These are phyloP conservation scores for Monilinia aucupariae DNA, from an alignment of 2,329 filamentous ascomycete genomes.

Conservation along the genomic window DNA sequence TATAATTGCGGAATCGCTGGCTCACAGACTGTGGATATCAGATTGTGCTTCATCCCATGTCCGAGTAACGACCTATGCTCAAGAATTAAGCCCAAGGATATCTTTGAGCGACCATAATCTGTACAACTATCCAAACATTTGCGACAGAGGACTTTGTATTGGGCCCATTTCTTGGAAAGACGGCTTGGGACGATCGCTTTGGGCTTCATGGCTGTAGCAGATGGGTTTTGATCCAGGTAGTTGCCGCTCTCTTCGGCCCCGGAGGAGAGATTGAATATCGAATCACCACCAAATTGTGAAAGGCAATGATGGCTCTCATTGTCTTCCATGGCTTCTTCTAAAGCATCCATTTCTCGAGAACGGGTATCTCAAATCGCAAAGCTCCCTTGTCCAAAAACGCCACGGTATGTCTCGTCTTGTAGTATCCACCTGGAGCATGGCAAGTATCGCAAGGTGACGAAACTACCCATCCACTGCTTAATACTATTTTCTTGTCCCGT, in stretches of 20 bases:
- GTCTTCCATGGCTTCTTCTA: background rate
- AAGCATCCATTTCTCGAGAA: background rate
- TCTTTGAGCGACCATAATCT: background rate
- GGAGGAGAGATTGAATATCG: background rate
- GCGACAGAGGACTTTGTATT: background rate
- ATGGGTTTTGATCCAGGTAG: background rate
- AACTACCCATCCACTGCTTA: background rate
- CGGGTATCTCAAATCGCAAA: slow-evolving; percentile 5
- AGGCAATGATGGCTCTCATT: background rate
- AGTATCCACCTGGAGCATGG: background rate
- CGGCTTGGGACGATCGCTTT: background rate
- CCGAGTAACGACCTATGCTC: too few relatives aligned
- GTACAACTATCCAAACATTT: background rate
- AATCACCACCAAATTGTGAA: background rate
- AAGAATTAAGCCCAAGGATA: background rate
- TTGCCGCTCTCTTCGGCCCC: background rate
- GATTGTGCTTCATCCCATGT: too few relatives aligned
- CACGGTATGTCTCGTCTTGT: background rate
- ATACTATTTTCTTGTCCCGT: background rate
- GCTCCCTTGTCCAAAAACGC: background rate
- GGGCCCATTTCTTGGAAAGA: background rate
- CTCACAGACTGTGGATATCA: background rate
- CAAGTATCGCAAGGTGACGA: background rate
- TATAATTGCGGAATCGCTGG: background rate
- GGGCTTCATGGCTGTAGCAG: background rate